phyloP scores from a whole-genome alignment of 2,329 filamentous ascomycete genomes.

The Colletotrichum melonis region DNA sequence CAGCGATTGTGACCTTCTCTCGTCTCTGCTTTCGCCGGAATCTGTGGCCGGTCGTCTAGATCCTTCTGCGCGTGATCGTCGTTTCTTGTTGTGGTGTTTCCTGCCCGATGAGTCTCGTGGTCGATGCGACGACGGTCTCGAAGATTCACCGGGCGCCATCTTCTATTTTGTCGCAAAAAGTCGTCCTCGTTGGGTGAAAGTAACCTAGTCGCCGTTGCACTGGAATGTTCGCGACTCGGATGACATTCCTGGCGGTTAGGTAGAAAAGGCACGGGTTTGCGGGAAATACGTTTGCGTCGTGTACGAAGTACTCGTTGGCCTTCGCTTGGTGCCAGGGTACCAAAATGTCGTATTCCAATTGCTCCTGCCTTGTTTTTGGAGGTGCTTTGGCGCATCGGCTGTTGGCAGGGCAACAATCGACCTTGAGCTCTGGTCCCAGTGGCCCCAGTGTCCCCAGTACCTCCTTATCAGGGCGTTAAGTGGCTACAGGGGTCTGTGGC shows the following conservation, averaged over 20 bases:
- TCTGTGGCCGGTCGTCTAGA: slow-evolving; percentile 46
- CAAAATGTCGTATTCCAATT: slow-evolving; percentile 23
- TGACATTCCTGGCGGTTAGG: slow-evolving; percentile 13
- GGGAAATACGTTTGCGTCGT: slow-evolving; percentile 1
- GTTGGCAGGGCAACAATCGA: slow-evolving; percentile 57
- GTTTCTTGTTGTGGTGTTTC: slow-evolving; percentile 50
- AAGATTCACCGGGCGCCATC: slow-evolving; percentile 50
- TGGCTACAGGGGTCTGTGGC: slow-evolving; percentile 11
- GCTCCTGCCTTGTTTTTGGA: slow-evolving; percentile 37
- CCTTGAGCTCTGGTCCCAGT: too few relatives aligned
- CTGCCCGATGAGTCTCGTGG: slow-evolving; percentile 45
- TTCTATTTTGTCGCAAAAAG: slow-evolving; percentile 35
- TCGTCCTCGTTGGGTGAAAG: slow-evolving; percentile 31
- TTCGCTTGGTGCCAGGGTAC: slow-evolving; percentile 26
- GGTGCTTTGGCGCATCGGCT: slow-evolving; percentile 38
- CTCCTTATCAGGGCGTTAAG: slow-evolving; percentile 40
- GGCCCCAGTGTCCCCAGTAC: too few relatives aligned
- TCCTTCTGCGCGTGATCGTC: slow-evolving; percentile 44
- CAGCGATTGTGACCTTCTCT: slow-evolving; percentile 44
- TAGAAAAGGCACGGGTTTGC: not conserved
- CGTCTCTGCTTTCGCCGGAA: slow-evolving; percentile 47
- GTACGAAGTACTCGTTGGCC: too few relatives aligned
- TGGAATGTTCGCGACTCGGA: slow-evolving; percentile 16
- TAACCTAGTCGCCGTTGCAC: slow-evolving; percentile 12
- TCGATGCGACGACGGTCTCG: slow-evolving; percentile 44